Conservation (phyloP, 805 yeast genomes). For the Novakomyces olei region DNA sequence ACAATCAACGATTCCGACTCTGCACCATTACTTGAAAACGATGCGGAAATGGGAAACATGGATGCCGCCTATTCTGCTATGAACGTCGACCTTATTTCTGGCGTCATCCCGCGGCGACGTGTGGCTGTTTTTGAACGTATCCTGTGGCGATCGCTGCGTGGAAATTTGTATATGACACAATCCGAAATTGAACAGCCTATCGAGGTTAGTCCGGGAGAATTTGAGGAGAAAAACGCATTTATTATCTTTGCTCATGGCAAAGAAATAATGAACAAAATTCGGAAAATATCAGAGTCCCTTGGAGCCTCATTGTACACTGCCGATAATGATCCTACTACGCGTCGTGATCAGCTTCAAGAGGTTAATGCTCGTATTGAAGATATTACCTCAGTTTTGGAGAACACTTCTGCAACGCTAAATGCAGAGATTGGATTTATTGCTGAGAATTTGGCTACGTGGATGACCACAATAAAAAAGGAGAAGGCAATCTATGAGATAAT, state of each 20-base stretch:
- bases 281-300: slow-evolving; percentile 68
- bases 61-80: slow-evolving; percentile 7
- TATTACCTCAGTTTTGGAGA: slow-evolving; percentile 35
- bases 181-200: slow-evolving; percentile 49
- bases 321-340: slow-evolving; percentile 23
- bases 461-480: slow-evolving; percentile 46
- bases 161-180: slow-evolving; percentile 62
- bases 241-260: slow-evolving; percentile 84
- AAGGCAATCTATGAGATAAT: slow-evolving; percentile 59
- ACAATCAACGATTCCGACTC: slow-evolving; percentile 14
- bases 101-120: slow-evolving; percentile 56
- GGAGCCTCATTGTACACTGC: slow-evolving; percentile 59
- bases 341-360: slow-evolving; percentile 17
- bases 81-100: slow-evolving; percentile 40
- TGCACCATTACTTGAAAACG: slow-evolving; percentile 21
- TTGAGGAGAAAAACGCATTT: slow-evolving; percentile 56
- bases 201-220: slow-evolving; percentile 35
- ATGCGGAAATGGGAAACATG: slow-evolving; percentile 9
- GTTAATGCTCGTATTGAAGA: slow-evolving; percentile 31
- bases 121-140: slow-evolving; percentile 55
- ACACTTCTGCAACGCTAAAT: slow-evolving; percentile 44
- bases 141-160: slow-evolving; percentile 80
- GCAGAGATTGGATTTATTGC: slow-evolving; percentile 65
- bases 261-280: slow-evolving; percentile 45
- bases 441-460: slow-evolving; percentile 55